These are phyloP conservation scores for Entomortierella chlamydospora DNA, from an alignment of 192 early-diverging fungal genomes.

Conservation along the genomic window DNA sequence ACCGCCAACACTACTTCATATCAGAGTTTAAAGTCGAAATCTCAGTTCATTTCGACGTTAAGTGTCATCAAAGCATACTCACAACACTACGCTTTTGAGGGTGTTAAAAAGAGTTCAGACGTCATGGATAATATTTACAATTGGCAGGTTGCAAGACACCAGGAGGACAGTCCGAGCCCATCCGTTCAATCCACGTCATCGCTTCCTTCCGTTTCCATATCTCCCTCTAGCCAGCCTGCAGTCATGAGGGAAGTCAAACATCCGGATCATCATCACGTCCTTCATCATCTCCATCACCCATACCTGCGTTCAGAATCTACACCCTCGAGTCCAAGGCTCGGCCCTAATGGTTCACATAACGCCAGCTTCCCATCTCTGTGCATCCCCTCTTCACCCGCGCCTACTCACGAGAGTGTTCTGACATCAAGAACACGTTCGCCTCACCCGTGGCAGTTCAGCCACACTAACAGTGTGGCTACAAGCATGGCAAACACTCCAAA, in stretches of 20 bases:
- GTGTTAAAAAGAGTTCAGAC: constrained; percentile 54
- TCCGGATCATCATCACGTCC: constrained; percentile 50
- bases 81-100: constrained; percentile 51
- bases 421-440: constrained; percentile 31
- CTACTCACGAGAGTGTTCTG: constrained; percentile 35
- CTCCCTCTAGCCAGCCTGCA: constrained; percentile 16
- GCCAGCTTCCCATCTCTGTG: constrained; percentile 43
- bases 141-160: constrained; percentile 53
- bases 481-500: constrained; percentile 41
- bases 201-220: constrained; percentile 20
- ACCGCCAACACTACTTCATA: constrained; percentile 53
- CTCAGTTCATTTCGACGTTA: constrained; percentile 50
- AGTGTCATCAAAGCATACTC: constrained; percentile 54
- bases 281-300: constrained; percentile 52
- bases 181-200: constrained; percentile 1
- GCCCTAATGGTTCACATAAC: constrained; percentile 8
- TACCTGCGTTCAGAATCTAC: constrained; percentile 45
- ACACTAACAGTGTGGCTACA: constrained; percentile 46
- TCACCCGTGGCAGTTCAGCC: constrained; percentile 31
- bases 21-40: constrained; percentile 54
- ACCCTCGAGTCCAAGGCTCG: constrained; percentile 38
- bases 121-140: constrained; percentile 56
- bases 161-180: constrained; percentile 49
- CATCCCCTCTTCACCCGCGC: constrained; percentile 49
- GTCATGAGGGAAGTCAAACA: constrained; percentile 50